Percentiles rank a stretch among this genome's conserved stretches.
Evolutionary conservation across 2,329 filamentous ascomycete species (phyloP).

Genomic region (Botrytis paeoniae): DNA sequence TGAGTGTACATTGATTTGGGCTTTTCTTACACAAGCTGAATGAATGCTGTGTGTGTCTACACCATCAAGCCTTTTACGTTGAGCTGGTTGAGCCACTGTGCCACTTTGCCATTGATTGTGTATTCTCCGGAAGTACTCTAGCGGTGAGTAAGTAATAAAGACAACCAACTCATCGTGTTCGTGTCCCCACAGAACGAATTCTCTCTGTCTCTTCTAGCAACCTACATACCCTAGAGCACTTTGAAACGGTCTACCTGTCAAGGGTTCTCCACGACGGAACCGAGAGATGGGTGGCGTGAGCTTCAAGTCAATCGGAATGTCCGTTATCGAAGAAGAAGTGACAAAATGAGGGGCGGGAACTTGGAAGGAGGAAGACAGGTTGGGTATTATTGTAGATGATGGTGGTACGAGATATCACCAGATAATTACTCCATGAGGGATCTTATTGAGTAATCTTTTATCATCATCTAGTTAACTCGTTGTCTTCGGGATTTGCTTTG

Average conservation of each 20-base stretch:
- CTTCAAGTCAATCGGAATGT: constrained; percentile 9
- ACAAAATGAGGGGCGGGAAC: neutral
- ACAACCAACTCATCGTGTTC: constrained; percentile 11
- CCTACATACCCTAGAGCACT: neutral
- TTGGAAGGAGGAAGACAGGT: neutral
- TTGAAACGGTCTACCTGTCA: constrained; percentile 3
- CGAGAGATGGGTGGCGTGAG: constrained; percentile 16
- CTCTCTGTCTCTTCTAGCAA: neutral
- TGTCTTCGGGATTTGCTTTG: neutral
- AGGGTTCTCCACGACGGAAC: constrained; percentile 17
- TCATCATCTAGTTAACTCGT: neutral
- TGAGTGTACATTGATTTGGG: neutral
- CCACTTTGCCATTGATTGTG: neutral
- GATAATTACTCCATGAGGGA: neutral
- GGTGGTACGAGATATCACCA: neutral
- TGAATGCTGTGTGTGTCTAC: neutral
- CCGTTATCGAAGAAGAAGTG: neutral
- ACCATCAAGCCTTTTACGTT: neutral
- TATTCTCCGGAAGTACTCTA: constrained; percentile 1
- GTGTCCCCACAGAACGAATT: constrained; percentile 4
- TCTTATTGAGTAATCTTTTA: neutral
- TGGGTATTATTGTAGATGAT: neutral
- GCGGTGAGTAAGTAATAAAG: constrained; percentile 4
- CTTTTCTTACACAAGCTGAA: constrained; percentile 8
- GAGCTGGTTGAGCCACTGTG: neutral